These are phyloP conservation scores for Areca catechu DNA, from an alignment of 176 grass and related monocot genomes.

Conservation along the genomic window DNA sequence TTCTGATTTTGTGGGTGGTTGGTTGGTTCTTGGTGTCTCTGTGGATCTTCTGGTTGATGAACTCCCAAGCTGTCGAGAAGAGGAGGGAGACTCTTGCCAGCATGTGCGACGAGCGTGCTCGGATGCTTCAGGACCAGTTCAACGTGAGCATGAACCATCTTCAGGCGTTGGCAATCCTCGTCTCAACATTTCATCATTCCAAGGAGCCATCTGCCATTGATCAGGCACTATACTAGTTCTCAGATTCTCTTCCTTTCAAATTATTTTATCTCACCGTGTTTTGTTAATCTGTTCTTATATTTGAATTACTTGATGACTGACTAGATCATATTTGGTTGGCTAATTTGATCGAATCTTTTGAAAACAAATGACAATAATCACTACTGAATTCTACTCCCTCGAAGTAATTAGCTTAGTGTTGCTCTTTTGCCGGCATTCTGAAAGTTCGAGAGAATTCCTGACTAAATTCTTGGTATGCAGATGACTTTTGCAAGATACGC, in stretches of 20 bases:
- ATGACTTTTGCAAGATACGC: conserved; percentile 83
- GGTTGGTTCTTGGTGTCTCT: conserved; percentile 10
- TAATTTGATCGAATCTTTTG: too few relatives aligned
- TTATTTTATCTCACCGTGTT: too few relatives aligned
- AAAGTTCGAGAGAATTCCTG: not conserved
- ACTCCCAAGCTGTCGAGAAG: conserved; percentile 36
- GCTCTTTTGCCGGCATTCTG: too few relatives aligned
- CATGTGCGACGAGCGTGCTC: conserved; percentile 90
- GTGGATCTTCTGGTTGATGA: conserved; percentile 23
- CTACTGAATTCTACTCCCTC: not conserved
- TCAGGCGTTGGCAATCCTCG: conserved; percentile 86
- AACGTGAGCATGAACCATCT: conserved; percentile 99
- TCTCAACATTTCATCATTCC: conserved; percentile 91
- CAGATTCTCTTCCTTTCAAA: not conserved
- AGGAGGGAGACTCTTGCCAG: conserved; percentile 53
- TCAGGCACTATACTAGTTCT: conserved; percentile 40
- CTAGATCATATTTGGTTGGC: too few relatives aligned
- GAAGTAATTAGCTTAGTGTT: too few relatives aligned
- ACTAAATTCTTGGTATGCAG: conserved; percentile 28
- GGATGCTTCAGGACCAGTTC: conserved; percentile 99
- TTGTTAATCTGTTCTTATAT: too few relatives aligned
- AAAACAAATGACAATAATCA: too few relatives aligned
- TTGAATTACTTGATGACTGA: too few relatives aligned
- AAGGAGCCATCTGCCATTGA: conserved; percentile 78
- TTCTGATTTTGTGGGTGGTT: conserved; percentile 40